Base-by-base conservation (phyloP, 2,329 filamentous ascomycete species). In the Pleomassaria siparia region DNA sequence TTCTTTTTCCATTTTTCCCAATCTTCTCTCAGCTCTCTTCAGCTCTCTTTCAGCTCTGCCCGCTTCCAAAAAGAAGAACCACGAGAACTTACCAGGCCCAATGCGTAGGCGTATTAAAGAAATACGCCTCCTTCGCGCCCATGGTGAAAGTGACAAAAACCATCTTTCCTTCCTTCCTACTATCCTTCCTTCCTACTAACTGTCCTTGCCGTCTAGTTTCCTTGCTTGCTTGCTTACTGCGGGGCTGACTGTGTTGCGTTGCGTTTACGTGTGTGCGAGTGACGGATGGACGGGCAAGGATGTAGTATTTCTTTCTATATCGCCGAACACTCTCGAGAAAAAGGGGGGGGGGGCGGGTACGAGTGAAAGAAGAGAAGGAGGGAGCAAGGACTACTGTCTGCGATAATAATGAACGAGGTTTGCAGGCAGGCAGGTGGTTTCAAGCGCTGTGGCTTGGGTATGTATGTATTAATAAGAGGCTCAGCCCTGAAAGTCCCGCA, bases 71-170 rank as follows among this genome's bases (percentile, higher is more conserved):
- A 20, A 33, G 30, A 8, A 24, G 15, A 22, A 13, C 13, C 4
- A 1, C 6, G 29, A n/a, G n/a, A n/a, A 39, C 59, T 52, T 47
- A 64, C 61, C 62, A 58, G 18, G 63, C 63, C 63, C 63, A 66
- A 44, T 66, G 64, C 9, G 61, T 66, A 22, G 64, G 64, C 33
- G 53, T 64, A 43, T 66, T 67, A 42, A 67, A 67, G 54, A 67
- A 66, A 47, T 67, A 67, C 0, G 56, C 46, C 26, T 62, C 53
- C 30, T 66, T 64, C 22, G 51, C 12, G 15, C 64, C 64, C 43
- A 67, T 52, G 9, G 60, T 46, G 39, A 67, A 67, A 1, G 53
- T 66, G 2, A 60, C 56, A 24, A 56, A 62, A 32, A 66, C 59
- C 20, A 62, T 52, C 63, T 65, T 67, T 25, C 13, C n/a, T n/a